Percentiles rank a stretch among this genome's conserved stretches.
phyloP scores from a whole-genome alignment of 345 rosid species.

The Ceriops decandra region DNA sequence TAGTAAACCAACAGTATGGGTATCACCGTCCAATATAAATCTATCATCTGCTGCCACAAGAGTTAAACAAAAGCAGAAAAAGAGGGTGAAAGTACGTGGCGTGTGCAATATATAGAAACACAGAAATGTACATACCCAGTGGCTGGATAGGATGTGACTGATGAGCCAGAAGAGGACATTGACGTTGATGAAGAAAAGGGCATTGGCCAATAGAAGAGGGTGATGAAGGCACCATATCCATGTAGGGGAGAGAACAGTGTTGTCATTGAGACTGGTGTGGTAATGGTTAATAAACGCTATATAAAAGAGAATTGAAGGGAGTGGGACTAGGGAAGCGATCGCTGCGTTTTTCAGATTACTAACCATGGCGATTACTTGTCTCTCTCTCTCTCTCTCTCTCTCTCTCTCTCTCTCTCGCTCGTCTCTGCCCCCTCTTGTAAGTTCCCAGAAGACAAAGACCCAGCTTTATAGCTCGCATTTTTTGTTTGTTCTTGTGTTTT shows the following conservation, averaged over 20 bases:
- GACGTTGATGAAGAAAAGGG: conserved; percentile 89
- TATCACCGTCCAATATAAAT: conserved; percentile 88
- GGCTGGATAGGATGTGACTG: conserved; percentile 64
- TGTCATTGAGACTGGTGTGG: conserved; percentile 5
- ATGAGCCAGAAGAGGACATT: conserved; percentile 86
- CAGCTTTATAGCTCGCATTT: neutral
- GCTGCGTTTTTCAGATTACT: conserved; percentile 54
- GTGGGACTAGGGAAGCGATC: conserved; percentile 62
- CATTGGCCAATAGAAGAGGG: conserved; percentile 73
- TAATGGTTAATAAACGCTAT: conserved; percentile 47
- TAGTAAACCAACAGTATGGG: conserved; percentile 77
- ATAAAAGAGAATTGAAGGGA: conserved; percentile 72
- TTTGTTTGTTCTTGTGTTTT: neutral
- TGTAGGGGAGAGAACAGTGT: conserved; percentile 25
- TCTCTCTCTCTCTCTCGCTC: too few relatives aligned
- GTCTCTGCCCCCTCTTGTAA: too few relatives aligned
- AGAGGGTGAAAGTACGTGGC: neutral
- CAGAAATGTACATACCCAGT: conserved; percentile 56
- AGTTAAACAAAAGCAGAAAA: conserved; percentile 1
- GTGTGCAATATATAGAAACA: neutral
- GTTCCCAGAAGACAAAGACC: neutral
- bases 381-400: too few relatives aligned
- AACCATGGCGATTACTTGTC: conserved; percentile 24
- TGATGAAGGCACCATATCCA: conserved; percentile 75
- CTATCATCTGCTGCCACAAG: conserved; percentile 63